Evolutionary conservation across 2,329 filamentous ascomycete species (phyloP).

Genomic region (Elsinoe batatas): DNA sequence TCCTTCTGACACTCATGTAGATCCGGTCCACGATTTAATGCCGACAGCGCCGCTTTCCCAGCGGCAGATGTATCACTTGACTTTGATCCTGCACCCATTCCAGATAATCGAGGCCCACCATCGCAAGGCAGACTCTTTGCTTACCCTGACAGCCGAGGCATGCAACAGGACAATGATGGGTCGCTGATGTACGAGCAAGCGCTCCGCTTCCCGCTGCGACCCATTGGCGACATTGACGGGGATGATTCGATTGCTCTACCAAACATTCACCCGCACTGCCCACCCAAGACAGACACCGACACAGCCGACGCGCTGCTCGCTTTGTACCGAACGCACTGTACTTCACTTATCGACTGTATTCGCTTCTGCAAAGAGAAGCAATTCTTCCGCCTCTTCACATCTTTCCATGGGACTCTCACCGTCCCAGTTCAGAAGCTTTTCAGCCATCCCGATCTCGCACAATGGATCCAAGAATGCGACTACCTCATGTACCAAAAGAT

Average conservation of each 20-base stretch:
- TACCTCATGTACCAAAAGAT: conserved; percentile 95
- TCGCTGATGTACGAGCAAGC: conserved; percentile 49
- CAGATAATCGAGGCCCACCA: conserved; percentile 28
- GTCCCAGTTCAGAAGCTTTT: conserved; percentile 94
- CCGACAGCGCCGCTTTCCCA: conserved; percentile 41
- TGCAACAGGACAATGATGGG: conserved; percentile 31
- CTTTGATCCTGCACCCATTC: conserved; percentile 20
- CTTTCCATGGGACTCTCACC: conserved; percentile 91
- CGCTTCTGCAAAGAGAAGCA: conserved; percentile 95
- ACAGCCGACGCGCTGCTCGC: conserved; percentile 77
- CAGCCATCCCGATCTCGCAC: conserved; percentile 65
- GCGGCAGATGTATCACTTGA: conserved; percentile 25
- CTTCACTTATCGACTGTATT: conserved; percentile 88
- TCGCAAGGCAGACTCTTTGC: conserved; percentile 38
- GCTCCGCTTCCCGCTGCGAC: conserved; percentile 52
- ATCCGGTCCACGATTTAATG: conserved; percentile 35
- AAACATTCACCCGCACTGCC: conserved; percentile 73
- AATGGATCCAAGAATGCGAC: conserved; percentile 94
- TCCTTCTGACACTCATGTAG: background rate
- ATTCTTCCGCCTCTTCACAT: conserved; percentile 88
- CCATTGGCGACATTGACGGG: conserved; percentile 49
- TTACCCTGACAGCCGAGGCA: conserved; percentile 35
- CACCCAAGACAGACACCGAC: conserved; percentile 71
- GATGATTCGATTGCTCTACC: conserved; percentile 70
- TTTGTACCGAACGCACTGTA: conserved; percentile 88